Conservation (phyloP, 306 rosid species). For the Castanea mollissima region DNA sequence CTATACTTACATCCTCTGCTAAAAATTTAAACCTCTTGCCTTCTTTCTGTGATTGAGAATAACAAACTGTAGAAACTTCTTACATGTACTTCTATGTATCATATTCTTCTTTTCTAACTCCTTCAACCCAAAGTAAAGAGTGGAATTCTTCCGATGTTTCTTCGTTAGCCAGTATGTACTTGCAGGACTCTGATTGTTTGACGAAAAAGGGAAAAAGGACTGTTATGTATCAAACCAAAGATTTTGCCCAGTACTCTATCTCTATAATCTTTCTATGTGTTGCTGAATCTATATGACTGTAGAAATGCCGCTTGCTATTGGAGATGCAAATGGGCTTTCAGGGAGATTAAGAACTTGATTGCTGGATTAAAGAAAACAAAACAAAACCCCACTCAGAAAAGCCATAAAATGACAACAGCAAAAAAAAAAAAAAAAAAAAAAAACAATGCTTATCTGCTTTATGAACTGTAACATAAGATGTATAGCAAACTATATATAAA, state of each 20-base stretch:
- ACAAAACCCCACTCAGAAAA: neutral
- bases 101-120: conserved; percentile 22
- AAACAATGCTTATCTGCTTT: neutral
- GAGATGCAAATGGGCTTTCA: conserved; percentile 66
- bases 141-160: conserved; percentile 15
- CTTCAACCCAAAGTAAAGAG: conserved; percentile 14
- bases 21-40: conserved; percentile 15
- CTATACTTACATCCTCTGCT: conserved; percentile 16
- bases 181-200: conserved; percentile 10
- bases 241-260: conserved; percentile 22
- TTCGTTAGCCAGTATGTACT: conserved; percentile 32
- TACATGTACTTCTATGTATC: conserved; percentile 32
- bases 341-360: conserved; percentile 64
- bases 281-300: conserved; percentile 30
- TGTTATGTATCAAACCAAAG: conserved; percentile 25
- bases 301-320: conserved; percentile 33
- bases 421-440: too few species aligned
- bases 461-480: neutral
- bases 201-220: conserved; percentile 3
- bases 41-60: conserved; percentile 32
- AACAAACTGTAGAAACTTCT: conserved; percentile 24
- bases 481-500: too few species aligned
- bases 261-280: conserved; percentile 27
- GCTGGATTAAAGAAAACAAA: conserved; percentile 14
- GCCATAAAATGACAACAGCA: neutral